Conservation (phyloP, 768 basidiomycete species). For the Filobasidium floriforme region DNA sequence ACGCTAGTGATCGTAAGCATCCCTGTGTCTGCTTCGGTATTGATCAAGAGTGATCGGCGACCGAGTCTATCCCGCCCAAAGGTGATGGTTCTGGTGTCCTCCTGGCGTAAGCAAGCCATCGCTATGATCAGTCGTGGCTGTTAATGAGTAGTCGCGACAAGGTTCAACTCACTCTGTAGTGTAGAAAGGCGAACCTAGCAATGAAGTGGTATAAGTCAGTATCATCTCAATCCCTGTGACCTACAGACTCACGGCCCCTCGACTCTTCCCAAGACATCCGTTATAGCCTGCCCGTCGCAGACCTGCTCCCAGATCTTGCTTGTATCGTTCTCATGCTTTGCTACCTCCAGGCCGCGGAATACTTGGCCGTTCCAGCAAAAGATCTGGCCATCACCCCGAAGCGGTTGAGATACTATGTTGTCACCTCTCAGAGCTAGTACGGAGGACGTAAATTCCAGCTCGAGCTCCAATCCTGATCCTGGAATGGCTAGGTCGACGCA, state of each 20-base stretch:
- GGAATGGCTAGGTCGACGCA: background rate
- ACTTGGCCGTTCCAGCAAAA: conserved; percentile 44
- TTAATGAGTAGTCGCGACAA: background rate
- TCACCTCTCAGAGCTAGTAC: conserved; percentile 39
- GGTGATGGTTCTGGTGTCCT: conserved; percentile 22
- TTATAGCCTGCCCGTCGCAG: conserved; percentile 25
- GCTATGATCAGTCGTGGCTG: background rate
- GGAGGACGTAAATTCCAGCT: conserved; percentile 30
- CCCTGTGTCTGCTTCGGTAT: background rate
- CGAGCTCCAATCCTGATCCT: conserved; percentile 7
- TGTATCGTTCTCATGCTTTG: conserved; percentile 35
- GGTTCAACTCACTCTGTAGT: conserved; percentile 28
- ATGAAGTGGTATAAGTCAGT: conserved; percentile 11
- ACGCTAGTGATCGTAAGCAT: background rate
- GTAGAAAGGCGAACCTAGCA: conserved; percentile 39
- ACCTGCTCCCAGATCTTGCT: conserved; percentile 23
- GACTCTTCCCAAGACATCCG: conserved; percentile 26
- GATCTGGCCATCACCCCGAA: conserved; percentile 28
- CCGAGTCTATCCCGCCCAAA: conserved; percentile 40
- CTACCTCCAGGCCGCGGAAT: conserved; percentile 34
- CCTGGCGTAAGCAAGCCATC: conserved; percentile 14
- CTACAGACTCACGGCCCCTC: conserved; percentile 41
- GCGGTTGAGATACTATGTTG: conserved; percentile 32
- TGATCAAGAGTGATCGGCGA: conserved; percentile 35
- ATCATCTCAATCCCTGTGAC: background rate